phyloP scores from a whole-genome alignment of 2,329 filamentous ascomycete species.

The Cercospora sojina region DNA sequence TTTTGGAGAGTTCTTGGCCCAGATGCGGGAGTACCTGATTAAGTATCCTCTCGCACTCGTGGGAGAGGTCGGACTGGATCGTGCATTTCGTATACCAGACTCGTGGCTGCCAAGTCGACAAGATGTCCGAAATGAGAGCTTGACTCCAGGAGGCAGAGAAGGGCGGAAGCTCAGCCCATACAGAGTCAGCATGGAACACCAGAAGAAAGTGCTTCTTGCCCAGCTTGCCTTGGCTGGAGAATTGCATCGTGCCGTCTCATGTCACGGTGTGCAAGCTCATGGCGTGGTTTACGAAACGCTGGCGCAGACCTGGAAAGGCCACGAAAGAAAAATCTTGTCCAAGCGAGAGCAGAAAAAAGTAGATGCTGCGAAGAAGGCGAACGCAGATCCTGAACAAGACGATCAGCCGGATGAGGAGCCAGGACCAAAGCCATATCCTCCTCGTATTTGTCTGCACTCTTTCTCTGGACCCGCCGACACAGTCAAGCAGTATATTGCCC shows the following conservation, averaged over 20 bases:
- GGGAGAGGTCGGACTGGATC: slow-evolving; percentile 77
- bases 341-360: slow-evolving; percentile 53
- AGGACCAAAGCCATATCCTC: slow-evolving; percentile 67
- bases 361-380: slow-evolving; percentile 16
- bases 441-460: slow-evolving; percentile 88
- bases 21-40: slow-evolving; percentile 57
- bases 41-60: slow-evolving; percentile 64
- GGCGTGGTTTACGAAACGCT: slow-evolving; percentile 67
- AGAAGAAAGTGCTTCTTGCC: slow-evolving; percentile 62
- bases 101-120: slow-evolving; percentile 50
- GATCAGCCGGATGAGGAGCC: not conserved
- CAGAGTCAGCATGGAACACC: slow-evolving; percentile 67
- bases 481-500: slow-evolving; percentile 74
- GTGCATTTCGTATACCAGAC: slow-evolving; percentile 70
- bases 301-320: slow-evolving; percentile 66
- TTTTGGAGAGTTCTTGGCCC: slow-evolving; percentile 57
- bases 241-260: slow-evolving; percentile 62
- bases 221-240: slow-evolving; percentile 72
- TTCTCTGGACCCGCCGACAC: slow-evolving; percentile 77
- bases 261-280: slow-evolving; percentile 75
- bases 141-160: slow-evolving; percentile 70
- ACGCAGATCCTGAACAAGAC: slow-evolving; percentile 23
- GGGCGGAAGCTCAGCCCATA: slow-evolving; percentile 67
- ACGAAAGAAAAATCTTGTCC: slow-evolving; percentile 62
- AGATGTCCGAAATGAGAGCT: slow-evolving; percentile 45